phyloP scores from a whole-genome alignment of 192 early-diverging fungal genomes.

The Coemansia erecta region DNA sequence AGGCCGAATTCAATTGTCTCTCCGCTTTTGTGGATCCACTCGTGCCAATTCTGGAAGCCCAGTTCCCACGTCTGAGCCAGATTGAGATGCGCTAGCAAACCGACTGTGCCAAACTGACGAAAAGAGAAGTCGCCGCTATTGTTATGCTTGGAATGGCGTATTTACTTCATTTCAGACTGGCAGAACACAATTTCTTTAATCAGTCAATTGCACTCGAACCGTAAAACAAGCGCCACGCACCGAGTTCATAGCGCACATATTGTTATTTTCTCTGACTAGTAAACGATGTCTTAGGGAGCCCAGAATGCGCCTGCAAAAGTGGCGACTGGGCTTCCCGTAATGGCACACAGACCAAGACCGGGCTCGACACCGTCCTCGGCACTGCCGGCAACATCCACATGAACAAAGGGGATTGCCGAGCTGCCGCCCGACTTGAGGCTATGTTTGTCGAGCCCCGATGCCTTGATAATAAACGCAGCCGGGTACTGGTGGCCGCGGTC shows the following conservation, averaged over 20 bases:
- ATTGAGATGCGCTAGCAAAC: background rate
- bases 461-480: slow-evolving; percentile 77
- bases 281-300: slow-evolving; percentile 6
- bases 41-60: background rate
- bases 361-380: slow-evolving; percentile 63
- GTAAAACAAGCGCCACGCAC: slow-evolving; percentile 1
- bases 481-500: slow-evolving; percentile 85
- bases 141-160: no score
- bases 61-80: slow-evolving; percentile 2
- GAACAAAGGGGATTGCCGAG: slow-evolving; percentile 73
- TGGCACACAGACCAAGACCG: slow-evolving; percentile 66
- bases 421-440: slow-evolving; percentile 59
- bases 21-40: background rate
- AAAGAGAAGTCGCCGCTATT: background rate
- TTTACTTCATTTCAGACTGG: no score
- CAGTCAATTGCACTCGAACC: background rate
- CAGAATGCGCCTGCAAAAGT: slow-evolving; percentile 74
- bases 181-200: background rate
- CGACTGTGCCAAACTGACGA: background rate
- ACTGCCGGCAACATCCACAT: slow-evolving; percentile 81
- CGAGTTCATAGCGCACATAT: background rate
- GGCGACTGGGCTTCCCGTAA: slow-evolving; percentile 75
- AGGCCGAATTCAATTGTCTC: no score
- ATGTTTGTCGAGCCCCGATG: slow-evolving; percentile 72
- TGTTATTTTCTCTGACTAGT: background rate